These are phyloP conservation scores for Chlamydomonas schloesseri DNA, from an alignment of 139 green algal species.

Conservation along the genomic window DNA sequence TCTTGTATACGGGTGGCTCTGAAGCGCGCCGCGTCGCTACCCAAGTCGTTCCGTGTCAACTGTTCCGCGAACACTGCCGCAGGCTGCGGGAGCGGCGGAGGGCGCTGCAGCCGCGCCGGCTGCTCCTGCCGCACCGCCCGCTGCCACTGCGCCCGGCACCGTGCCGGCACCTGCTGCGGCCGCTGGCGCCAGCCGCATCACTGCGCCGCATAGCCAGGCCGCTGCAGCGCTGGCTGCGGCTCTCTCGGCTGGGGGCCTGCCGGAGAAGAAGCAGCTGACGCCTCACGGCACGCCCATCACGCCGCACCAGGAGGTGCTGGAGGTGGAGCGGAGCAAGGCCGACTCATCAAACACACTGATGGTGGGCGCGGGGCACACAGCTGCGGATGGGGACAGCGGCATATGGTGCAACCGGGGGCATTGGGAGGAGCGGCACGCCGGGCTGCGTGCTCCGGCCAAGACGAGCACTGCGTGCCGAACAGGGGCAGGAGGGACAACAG, in stretches of 20 bases:
- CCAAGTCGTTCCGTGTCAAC: not conserved
- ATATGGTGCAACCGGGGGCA: too few relatives aligned
- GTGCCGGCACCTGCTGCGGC: not conserved
- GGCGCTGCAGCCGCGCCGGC: not conserved
- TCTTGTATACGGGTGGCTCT: too few relatives aligned
- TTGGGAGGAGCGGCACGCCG: too few relatives aligned
- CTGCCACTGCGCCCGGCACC: not conserved
- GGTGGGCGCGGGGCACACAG: not conserved
- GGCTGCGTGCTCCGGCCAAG: too few relatives aligned
- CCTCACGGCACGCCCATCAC: not conserved
- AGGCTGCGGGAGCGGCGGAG: too few relatives aligned
- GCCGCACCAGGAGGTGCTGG: not conserved
- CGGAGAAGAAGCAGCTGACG: constrained; percentile 26
- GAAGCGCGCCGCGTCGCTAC: not conserved
- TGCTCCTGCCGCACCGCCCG: not conserved
- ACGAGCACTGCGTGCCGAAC: too few relatives aligned
- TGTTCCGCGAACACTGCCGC: not conserved
- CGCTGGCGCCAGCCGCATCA: not conserved
- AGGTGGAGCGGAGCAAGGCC: not conserved
- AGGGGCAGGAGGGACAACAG: too few relatives aligned
- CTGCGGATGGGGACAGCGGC: not conserved
- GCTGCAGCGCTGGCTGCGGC: constrained; percentile 48
- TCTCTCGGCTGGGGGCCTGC: constrained; percentile 31
- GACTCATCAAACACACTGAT: not conserved
- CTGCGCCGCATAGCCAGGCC: constrained; percentile 27